phyloP scores from a whole-genome alignment of 768 basidiomycete genomes.

The Amanita molliuscula region DNA sequence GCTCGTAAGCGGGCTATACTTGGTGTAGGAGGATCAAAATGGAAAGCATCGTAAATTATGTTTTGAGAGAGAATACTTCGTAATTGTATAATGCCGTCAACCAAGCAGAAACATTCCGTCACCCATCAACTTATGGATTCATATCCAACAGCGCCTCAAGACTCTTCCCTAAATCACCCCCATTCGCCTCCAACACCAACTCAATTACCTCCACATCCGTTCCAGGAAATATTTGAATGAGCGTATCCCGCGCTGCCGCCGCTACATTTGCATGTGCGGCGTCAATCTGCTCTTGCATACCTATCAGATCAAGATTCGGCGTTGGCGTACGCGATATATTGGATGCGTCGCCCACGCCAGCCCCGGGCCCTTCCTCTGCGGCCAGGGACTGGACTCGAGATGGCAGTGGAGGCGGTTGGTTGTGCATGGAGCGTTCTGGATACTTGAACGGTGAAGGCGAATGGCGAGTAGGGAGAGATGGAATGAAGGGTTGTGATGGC shows the following conservation, averaged over 20 bases:
- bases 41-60: background rate
- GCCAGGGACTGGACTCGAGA: constrained; percentile 32
- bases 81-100: background rate
- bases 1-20: too few species aligned
- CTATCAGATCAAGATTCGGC: constrained; percentile 57
- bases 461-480: constrained; percentile 16
- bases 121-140: constrained; percentile 24
- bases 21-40: too few species aligned
- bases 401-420: constrained; percentile 25
- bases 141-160: constrained; percentile 83
- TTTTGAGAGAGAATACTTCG: background rate
- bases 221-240: constrained; percentile 82
- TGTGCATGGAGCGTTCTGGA: constrained; percentile 8
- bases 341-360: background rate
- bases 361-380: background rate
- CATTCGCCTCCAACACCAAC: constrained; percentile 83
- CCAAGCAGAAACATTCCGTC: constrained; percentile 11
- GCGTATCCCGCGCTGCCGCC: constrained; percentile 61
- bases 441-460: constrained; percentile 10
- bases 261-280: constrained; percentile 64
- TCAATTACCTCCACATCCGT: constrained; percentile 79
- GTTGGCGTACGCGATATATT: constrained; percentile 61
- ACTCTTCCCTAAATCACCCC: constrained; percentile 80
- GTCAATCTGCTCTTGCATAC: constrained; percentile 71
- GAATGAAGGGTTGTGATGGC: constrained; percentile 31